Conservation (phyloP, 1,284 basidiomycete species). For the Melampsora larici-populina region DNA sequence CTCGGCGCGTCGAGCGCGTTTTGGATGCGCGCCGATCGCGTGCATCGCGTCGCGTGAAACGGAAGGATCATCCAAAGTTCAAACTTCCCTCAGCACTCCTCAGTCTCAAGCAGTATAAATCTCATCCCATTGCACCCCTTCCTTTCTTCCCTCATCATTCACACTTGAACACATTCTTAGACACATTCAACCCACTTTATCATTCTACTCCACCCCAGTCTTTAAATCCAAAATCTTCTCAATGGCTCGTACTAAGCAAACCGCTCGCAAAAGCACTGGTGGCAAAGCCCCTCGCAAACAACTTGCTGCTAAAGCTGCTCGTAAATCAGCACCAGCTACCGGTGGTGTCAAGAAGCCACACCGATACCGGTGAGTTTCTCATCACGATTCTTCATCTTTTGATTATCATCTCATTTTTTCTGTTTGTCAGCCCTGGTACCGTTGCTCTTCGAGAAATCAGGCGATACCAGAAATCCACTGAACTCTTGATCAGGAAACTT, state of each 20-base stretch:
- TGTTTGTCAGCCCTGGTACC: constrained; percentile 48
- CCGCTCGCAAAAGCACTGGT: constrained; percentile 66
- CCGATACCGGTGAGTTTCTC: constrained; percentile 59
- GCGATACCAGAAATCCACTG: constrained; percentile 55
- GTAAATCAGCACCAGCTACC: constrained; percentile 58
- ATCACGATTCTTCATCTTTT: constrained; percentile 43
- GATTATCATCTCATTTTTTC: constrained; percentile 6
- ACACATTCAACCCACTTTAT: background rate
- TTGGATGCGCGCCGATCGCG: too few species aligned
- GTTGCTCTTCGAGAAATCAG: constrained; percentile 52
- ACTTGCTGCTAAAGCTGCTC: constrained; percentile 59
- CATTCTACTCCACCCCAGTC: background rate
- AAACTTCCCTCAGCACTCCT: too few species aligned
- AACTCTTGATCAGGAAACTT: constrained; percentile 60
- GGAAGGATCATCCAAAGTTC: too few species aligned
- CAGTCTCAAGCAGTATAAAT: too few species aligned
- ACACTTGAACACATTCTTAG: background rate
- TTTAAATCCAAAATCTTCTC: background rate
- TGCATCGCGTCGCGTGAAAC: too few species aligned
- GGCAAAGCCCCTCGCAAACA: constrained; percentile 61
- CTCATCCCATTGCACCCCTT: background rate
- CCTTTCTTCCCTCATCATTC: background rate
- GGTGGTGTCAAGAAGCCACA: constrained; percentile 65
- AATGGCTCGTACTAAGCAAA: constrained; percentile 57
- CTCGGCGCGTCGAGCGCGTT: too few species aligned